phyloP scores from a whole-genome alignment of 164 flowering plant genomes.

The Sedum album region DNA sequence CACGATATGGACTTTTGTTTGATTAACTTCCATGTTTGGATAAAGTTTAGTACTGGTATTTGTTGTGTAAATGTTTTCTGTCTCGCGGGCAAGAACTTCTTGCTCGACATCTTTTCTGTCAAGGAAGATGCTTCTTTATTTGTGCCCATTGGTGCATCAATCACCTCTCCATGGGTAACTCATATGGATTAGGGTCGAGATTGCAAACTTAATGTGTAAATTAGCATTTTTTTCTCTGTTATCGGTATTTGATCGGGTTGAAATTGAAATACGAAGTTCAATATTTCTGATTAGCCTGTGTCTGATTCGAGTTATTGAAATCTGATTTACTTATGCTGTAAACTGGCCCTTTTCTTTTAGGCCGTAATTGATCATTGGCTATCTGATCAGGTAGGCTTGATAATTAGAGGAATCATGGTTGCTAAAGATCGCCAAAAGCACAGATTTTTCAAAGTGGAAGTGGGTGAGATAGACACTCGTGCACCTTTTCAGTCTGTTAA shows the following conservation, averaged over 20 bases:
- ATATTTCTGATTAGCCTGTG: background rate
- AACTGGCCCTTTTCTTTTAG: background rate
- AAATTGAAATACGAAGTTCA: background rate
- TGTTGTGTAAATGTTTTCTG: no score
- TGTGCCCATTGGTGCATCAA: no score
- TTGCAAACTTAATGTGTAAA: no score
- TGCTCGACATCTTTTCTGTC: background rate
- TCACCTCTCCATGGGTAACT: no score
- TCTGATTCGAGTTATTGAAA: background rate
- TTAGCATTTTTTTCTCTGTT: background rate
- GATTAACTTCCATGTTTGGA: no score
- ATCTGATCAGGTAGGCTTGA: background rate
- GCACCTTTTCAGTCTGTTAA: conserved; percentile 97
- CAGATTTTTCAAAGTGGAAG: conserved; percentile 58
- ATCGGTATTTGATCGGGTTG: background rate
- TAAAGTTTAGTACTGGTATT: no score
- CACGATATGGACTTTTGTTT: no score
- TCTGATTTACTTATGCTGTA: background rate
- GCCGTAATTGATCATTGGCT: background rate
- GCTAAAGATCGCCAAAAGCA: conserved; percentile 35
- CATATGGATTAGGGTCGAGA: no score
- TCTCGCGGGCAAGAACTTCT: no score
- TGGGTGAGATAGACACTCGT: conserved; percentile 94
- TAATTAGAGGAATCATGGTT: conserved; percentile 26
- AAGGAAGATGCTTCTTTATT: background rate